Evolutionary conservation across 345 rosid genomes (phyloP).

Genomic region (Aegle marmelos): DNA sequence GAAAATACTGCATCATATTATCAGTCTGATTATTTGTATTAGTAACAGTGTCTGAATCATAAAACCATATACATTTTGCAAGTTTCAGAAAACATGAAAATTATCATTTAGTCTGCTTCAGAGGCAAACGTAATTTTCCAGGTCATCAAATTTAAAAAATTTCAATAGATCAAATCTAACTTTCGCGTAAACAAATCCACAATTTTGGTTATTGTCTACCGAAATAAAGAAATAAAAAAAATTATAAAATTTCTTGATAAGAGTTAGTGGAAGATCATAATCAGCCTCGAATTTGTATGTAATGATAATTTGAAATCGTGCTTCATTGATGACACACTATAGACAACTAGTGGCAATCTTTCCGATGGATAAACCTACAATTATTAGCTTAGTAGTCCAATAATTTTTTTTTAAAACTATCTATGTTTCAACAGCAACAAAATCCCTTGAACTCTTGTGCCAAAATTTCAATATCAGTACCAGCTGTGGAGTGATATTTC

Average conservation of each 20-base stretch:
- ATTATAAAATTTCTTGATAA: too few species aligned
- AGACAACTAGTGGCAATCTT: neutral
- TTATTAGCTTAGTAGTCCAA: neutral
- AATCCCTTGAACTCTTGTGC: neutral
- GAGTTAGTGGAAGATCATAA: neutral
- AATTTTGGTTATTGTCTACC: too few species aligned
- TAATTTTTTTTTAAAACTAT: too few species aligned
- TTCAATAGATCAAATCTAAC: too few species aligned
- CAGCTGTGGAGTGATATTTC: neutral
- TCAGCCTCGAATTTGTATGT: neutral
- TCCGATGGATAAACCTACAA: neutral
- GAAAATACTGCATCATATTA: neutral
- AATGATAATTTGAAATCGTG: too few species aligned
- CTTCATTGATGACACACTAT: neutral
- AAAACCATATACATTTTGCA: neutral
- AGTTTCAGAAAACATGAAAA: too few species aligned
- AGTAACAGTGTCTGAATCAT: too few species aligned
- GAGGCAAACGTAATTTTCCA: too few species aligned
- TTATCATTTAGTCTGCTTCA: neutral
- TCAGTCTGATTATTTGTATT: too few species aligned
- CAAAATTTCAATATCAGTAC: neutral
- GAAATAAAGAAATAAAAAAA: neutral
- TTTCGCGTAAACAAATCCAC: too few species aligned
- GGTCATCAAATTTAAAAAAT: too few species aligned
- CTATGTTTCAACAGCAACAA: neutral